Conservation (phyloP, 441 rosid genomes). For the Aleurites moluccanus region DNA sequence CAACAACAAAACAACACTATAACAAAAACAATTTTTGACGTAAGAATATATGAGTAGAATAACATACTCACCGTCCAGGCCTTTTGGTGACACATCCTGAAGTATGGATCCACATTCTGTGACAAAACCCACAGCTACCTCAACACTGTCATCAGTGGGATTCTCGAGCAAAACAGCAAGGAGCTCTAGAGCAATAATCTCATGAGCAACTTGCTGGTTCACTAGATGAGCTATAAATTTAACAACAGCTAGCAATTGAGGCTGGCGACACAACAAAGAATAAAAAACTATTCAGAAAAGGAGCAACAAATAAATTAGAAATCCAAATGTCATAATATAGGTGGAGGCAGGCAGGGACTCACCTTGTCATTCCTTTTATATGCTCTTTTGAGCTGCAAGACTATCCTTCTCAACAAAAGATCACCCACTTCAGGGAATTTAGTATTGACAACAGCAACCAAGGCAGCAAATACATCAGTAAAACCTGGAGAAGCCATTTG, state of each 20-base stretch:
- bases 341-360: neutral
- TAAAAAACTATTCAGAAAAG: neutral
- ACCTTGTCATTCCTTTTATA: constrained; percentile 7
- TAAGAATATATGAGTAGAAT: constrained; percentile 5
- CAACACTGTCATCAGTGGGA: constrained; percentile 91
- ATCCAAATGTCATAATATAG: neutral
- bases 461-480: constrained; percentile 89
- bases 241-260: constrained; percentile 84
- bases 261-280: constrained; percentile 29
- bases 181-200: constrained; percentile 78
- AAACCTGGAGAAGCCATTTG: constrained; percentile 98
- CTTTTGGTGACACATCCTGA: constrained; percentile 86
- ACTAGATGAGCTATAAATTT: constrained; percentile 90
- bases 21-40: neutral
- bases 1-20: neutral
- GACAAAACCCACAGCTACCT: constrained; percentile 93
- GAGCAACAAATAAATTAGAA: neutral
- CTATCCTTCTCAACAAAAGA: constrained; percentile 77
- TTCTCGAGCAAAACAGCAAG: constrained; percentile 62
- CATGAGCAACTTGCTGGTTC: constrained; percentile 90
- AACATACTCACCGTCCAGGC: constrained; percentile 62
- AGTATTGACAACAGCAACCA: constrained; percentile 81
- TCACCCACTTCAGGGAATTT: constrained; percentile 92
- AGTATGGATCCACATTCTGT: constrained; percentile 89
- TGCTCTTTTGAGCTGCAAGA: constrained; percentile 72